A percentile compares a stretch with the other conserved stretches of the same genome.
phyloP scores from a whole-genome alignment of 2,329 filamentous ascomycete species.

The Neonectria magnoliae region DNA sequence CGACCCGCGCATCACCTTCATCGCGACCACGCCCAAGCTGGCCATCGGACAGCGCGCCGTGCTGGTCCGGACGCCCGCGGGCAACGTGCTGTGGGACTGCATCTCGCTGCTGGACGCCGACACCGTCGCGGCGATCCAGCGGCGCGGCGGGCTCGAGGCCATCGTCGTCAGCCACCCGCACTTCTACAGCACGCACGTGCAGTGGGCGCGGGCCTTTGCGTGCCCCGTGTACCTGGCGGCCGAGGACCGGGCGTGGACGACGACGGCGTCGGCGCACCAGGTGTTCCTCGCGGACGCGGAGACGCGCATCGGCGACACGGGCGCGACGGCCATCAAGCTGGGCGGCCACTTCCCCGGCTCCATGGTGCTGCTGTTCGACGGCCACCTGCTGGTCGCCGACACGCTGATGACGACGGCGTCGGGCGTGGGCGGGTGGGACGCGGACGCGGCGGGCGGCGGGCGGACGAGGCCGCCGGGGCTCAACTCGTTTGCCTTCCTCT shows the following conservation, averaged over 20 bases:
- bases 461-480: slow-evolving; percentile 53
- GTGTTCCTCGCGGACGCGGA: slow-evolving; percentile 58
- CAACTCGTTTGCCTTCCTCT: slow-evolving; percentile 76
- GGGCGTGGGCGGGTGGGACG: slow-evolving; percentile 57
- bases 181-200: slow-evolving; percentile 80
- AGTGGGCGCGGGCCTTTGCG: slow-evolving; percentile 75
- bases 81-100: slow-evolving; percentile 85
- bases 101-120: slow-evolving; percentile 74
- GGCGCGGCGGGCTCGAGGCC: slow-evolving; percentile 72
- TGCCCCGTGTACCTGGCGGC: slow-evolving; percentile 75
- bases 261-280: slow-evolving; percentile 54
- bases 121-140: slow-evolving; percentile 67
- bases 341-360: slow-evolving; percentile 86
- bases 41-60: slow-evolving; percentile 81
- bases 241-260: slow-evolving; percentile 75
- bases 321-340: slow-evolving; percentile 72
- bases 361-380: slow-evolving; percentile 70
- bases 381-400: slow-evolving; percentile 77
- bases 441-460: slow-evolving; percentile 50
- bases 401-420: slow-evolving; percentile 77
- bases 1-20: slow-evolving; percentile 57
- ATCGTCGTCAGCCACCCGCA: slow-evolving; percentile 85
- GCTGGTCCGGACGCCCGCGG: slow-evolving; percentile 70
- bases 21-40: slow-evolving; percentile 66
- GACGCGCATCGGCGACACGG: slow-evolving; percentile 55